These are phyloP conservation scores for Fraxinus pennsylvanica DNA, from an alignment of 257 asterid genomes.

Conservation along the genomic window DNA sequence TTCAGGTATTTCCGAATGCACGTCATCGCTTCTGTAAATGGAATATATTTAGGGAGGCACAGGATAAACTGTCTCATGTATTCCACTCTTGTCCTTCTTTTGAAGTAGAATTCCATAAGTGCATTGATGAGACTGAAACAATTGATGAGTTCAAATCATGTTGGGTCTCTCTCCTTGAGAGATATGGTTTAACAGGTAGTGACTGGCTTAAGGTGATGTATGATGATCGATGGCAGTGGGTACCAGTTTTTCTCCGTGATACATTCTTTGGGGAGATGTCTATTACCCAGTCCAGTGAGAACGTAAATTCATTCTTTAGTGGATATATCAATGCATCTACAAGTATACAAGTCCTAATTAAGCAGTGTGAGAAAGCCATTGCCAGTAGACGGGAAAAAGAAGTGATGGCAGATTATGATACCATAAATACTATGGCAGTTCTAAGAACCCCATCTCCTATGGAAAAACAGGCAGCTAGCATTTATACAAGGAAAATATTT, in stretches of 20 bases:
- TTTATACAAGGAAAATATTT: conserved; percentile 80
- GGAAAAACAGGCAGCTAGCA: conserved; percentile 96
- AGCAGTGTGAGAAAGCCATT: conserved; percentile 80
- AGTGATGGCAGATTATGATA: conserved; percentile 90
- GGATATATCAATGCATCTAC: conserved; percentile 96
- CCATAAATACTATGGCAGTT: conserved; percentile 63
- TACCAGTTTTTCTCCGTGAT: conserved; percentile 81
- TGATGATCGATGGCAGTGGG: conserved; percentile 81
- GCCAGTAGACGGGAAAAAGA: conserved; percentile 97
- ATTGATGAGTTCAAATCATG: conserved; percentile 76
- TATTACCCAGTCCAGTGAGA: conserved; percentile 72
- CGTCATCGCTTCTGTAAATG: conserved; percentile 96
- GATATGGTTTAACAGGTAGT: conserved; percentile 65
- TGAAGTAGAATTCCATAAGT: conserved; percentile 77
- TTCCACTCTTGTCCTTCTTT: conserved; percentile 69
- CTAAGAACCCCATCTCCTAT: conserved; percentile 93
- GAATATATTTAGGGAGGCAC: conserved; percentile 93
- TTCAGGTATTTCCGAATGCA: conserved; percentile 69
- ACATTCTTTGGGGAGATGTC: conserved; percentile 94
- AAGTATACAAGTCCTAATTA: conserved; percentile 66
- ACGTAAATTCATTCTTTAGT: conserved; percentile 88
- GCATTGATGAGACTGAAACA: conserved; percentile 78
- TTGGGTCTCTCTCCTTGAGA: conserved; percentile 75
- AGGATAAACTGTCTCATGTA: conserved; percentile 77
- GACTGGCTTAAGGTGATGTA: conserved; percentile 76